These are phyloP conservation scores for Dactylella cylindrospora DNA, from an alignment of 2,329 filamentous ascomycete genomes.

Conservation along the genomic window DNA sequence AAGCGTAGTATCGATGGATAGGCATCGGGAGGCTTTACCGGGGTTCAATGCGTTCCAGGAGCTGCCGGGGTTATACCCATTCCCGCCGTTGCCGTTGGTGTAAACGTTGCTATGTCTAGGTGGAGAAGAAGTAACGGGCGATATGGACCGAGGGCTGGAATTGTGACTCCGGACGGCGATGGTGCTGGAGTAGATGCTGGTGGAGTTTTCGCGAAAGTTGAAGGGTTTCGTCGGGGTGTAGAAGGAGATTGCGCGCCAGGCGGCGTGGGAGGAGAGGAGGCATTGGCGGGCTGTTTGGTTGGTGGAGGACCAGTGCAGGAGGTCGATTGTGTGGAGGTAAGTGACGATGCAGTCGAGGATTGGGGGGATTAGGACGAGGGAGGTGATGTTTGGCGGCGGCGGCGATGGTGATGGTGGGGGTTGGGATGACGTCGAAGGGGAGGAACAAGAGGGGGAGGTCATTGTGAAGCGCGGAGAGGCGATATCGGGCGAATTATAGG, in stretches of 20 bases:
- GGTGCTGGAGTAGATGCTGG: slow-evolving; percentile 15
- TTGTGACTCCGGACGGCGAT: slow-evolving; percentile 7
- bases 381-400: slow-evolving; percentile 12
- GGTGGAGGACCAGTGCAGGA: slow-evolving; percentile 6
- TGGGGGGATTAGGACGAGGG: slow-evolving; percentile 28
- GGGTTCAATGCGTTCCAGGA: background rate
- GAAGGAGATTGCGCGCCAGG: slow-evolving; percentile 33
- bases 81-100: background rate
- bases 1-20: slow-evolving; percentile 30
- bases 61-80: background rate
- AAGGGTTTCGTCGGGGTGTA: background rate
- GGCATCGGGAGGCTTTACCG: background rate
- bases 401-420: background rate
- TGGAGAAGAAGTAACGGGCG: background rate
- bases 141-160: background rate
- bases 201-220: background rate
- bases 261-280: slow-evolving; percentile 15
- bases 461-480: background rate
- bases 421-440: too few relatives aligned
- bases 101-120: background rate
- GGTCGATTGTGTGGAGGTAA: slow-evolving; percentile 26
- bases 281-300: background rate
- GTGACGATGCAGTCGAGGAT: slow-evolving; percentile 38
- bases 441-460: too few relatives aligned
- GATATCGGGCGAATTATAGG: too few relatives aligned